Conservation (phyloP, 495 filamentous ascomycete species). For the Penicillium taxi region DNA sequence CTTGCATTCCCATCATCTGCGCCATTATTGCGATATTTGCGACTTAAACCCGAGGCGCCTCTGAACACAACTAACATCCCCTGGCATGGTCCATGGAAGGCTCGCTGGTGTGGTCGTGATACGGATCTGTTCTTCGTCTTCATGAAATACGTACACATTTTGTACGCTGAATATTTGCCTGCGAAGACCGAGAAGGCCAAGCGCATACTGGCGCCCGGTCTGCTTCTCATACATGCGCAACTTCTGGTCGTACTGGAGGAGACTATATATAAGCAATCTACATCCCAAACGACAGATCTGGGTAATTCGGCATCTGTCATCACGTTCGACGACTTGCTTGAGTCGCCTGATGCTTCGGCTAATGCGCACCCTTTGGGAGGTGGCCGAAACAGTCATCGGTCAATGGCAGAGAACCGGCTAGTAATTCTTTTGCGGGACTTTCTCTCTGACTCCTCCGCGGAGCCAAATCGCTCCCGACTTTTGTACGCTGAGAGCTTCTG, state of each 20-base stretch:
- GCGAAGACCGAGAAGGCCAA: conserved; percentile 56
- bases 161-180: conserved; percentile 75
- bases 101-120: conserved; percentile 81
- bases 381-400: conserved; percentile 57
- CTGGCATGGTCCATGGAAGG: conserved; percentile 82
- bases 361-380: conserved; percentile 57
- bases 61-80: conserved; percentile 62
- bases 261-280: conserved; percentile 66
- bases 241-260: conserved; percentile 73
- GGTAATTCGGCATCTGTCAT: conserved; percentile 51
- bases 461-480: conserved; percentile 48
- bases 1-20: conserved; percentile 65
- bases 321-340: conserved; percentile 70
- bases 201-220: conserved; percentile 60
- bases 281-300: conserved; percentile 44
- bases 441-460: conserved; percentile 57
- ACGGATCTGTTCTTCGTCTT: conserved; percentile 94
- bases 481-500: conserved; percentile 77
- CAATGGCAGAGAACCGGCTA: conserved; percentile 87
- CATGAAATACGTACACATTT: conserved; percentile 79
- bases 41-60: conserved; percentile 58
- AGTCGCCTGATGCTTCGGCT: conserved; percentile 60
- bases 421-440: conserved; percentile 83
- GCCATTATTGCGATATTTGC: conserved; percentile 55
- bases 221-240: conserved; percentile 80